Evolutionary conservation across 106 monocot species (phyloP).

Genomic region (Dioscorea zingiberensis): DNA sequence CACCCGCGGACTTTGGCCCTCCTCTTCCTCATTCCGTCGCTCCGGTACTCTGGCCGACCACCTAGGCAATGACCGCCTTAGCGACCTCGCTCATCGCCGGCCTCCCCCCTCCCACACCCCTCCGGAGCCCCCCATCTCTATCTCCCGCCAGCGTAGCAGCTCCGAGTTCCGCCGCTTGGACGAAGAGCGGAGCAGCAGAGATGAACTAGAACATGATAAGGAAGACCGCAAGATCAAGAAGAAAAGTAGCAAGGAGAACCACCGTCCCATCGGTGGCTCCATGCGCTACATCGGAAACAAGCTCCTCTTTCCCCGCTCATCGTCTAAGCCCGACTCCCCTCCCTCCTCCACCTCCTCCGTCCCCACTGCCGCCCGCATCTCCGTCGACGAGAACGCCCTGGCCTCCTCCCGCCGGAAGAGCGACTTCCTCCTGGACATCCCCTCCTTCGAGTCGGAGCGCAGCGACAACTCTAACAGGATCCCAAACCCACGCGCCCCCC

Average conservation of each 20-base stretch:
- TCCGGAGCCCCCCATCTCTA: neutral
- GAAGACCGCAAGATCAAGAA: neutral
- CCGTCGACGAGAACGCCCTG: conserved; percentile 12
- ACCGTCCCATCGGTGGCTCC: conserved; percentile 19
- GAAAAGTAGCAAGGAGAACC: conserved; percentile 23
- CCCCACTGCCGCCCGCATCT: conserved; percentile 14
- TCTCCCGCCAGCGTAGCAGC: conserved; percentile 26
- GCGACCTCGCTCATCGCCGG: neutral
- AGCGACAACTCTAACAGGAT: conserved; percentile 3
- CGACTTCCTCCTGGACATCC: conserved; percentile 17
- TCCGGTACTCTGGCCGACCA: neutral
- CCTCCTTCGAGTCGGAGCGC: conserved; percentile 23
- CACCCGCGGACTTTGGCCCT: conserved; percentile 3
- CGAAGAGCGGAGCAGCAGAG: neutral
- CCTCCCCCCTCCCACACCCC: neutral
- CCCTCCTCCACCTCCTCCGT: neutral
- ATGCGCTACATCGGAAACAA: conserved; percentile 32
- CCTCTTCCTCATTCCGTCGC: conserved; percentile 1
- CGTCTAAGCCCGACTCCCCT: neutral
- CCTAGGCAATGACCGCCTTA: conserved; percentile 6
- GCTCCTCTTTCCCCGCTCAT: conserved; percentile 2
- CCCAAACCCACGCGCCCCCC: neutral
- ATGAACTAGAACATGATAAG: neutral
- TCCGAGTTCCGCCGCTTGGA: conserved; percentile 21
- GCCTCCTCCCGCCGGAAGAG: neutral